Percentiles rank a stretch among this genome's conserved stretches.
phyloP scores from a whole-genome alignment of 352 stramenopile species.

The Peronospora destructor region DNA sequence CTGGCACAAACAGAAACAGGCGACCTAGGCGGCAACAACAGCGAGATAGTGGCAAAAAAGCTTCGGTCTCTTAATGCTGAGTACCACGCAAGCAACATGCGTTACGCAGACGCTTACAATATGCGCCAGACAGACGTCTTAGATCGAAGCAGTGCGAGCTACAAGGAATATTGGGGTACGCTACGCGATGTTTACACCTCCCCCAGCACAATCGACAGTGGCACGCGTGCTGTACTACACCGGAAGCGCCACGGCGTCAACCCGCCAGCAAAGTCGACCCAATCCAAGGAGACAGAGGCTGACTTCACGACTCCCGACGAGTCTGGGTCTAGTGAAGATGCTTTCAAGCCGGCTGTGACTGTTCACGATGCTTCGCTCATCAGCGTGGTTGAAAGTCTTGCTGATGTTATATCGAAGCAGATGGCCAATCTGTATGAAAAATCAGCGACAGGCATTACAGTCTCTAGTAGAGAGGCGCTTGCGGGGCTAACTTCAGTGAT shows the following conservation, averaged over 20 bases:
- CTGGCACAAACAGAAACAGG: slow-evolving; percentile 40
- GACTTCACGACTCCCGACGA: slow-evolving; percentile 57
- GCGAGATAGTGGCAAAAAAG: slow-evolving; percentile 60
- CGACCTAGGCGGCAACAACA: slow-evolving; percentile 53
- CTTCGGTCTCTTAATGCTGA: slow-evolving; percentile 67
- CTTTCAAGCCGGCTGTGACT: slow-evolving; percentile 36
- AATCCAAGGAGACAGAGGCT: slow-evolving; percentile 32
- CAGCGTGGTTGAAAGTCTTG: slow-evolving; percentile 55
- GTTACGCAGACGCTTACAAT: slow-evolving; percentile 31
- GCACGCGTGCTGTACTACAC: slow-evolving; percentile 4
- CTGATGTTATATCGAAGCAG: slow-evolving; percentile 50
- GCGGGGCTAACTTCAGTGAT: slow-evolving; percentile 40
- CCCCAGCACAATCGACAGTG: slow-evolving; percentile 13
- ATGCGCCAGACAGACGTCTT: slow-evolving; percentile 30
- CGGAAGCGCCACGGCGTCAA: slow-evolving; percentile 18
- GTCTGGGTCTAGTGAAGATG: slow-evolving; percentile 33
- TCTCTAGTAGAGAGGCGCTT: slow-evolving; percentile 19
- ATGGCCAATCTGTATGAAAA: slow-evolving; percentile 32
- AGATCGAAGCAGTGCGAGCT: slow-evolving; percentile 45
- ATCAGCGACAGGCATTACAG: slow-evolving; percentile 20
- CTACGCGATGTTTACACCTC: slow-evolving; percentile 58
- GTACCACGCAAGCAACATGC: slow-evolving; percentile 57
- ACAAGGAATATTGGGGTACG: slow-evolving; percentile 72
- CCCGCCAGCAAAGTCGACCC: background rate
- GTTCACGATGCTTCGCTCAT: slow-evolving; percentile 56